Percentiles rank a stretch among this genome's conserved stretches.
phyloP scores from a whole-genome alignment of 2,329 filamentous ascomycete species.

The Clonostachys rosea region DNA sequence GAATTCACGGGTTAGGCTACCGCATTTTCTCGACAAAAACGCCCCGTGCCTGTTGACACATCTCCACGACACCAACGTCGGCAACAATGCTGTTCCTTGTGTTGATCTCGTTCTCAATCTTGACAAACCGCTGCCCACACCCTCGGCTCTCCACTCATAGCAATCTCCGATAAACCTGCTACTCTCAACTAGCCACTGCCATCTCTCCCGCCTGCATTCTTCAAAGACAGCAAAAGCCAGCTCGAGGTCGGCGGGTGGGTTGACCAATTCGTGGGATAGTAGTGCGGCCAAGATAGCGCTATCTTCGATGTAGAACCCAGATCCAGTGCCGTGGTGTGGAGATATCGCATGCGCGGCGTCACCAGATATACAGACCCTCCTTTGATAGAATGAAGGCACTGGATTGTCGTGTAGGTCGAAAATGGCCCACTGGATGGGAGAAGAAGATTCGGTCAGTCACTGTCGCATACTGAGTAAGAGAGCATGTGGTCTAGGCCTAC shows the following conservation, averaged over 20 bases:
- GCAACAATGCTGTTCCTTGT: too few species aligned
- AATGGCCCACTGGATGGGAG: slow-evolving; percentile 31
- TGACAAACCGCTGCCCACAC: too few species aligned
- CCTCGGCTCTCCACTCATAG: slow-evolving; percentile 29
- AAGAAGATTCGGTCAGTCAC: slow-evolving; percentile 1
- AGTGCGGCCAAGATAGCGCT: slow-evolving; percentile 35
- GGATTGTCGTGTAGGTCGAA: slow-evolving; percentile 38
- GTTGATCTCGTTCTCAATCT: too few species aligned
- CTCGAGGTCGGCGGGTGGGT: slow-evolving; percentile 22
- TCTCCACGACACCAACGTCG: too few species aligned
- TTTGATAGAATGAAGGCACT: slow-evolving; percentile 32
- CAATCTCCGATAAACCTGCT: slow-evolving; percentile 36
- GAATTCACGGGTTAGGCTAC: too few species aligned
- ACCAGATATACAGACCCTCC: slow-evolving; percentile 44
- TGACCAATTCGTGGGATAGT: slow-evolving; percentile 33
- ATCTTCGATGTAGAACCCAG: slow-evolving; percentile 54
- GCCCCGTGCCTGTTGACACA: too few species aligned
- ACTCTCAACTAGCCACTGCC: slow-evolving; percentile 42
- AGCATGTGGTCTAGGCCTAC: slow-evolving; percentile 7
- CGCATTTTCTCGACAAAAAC: too few species aligned
- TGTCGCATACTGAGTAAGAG: too few species aligned
- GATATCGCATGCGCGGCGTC: slow-evolving; percentile 61
- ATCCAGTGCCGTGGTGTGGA: slow-evolving; percentile 55
- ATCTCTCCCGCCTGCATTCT: slow-evolving; percentile 37
- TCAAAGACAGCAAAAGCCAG: slow-evolving; percentile 46